These are phyloP conservation scores for Citrus hindsii DNA, from an alignment of 345 rosid species.

Conservation along the genomic window DNA sequence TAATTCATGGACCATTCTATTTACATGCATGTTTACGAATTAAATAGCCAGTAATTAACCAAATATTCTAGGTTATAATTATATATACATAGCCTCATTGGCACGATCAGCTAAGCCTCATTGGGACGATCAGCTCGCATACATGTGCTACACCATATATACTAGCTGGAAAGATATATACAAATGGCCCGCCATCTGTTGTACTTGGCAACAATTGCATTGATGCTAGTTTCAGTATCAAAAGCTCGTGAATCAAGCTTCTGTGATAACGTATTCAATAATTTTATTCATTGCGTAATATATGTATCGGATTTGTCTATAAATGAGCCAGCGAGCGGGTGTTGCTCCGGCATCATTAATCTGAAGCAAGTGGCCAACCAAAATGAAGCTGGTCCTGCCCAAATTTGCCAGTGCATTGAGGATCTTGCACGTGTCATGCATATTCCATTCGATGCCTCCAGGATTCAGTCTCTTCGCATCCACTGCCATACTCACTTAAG, in stretches of 20 bases:
- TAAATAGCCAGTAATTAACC: neutral
- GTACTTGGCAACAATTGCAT: neutral
- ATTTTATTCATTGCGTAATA: neutral
- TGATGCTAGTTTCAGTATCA: neutral
- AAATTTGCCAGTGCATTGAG: constrained; percentile 32
- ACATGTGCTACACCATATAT: neutral
- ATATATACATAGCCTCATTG: neutral
- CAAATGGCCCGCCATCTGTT: neutral
- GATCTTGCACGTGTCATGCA: constrained; percentile 20
- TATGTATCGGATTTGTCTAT: neutral
- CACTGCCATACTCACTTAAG: constrained; percentile 20
- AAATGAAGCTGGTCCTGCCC: neutral
- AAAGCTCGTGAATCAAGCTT: neutral
- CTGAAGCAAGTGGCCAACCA: constrained; percentile 15
- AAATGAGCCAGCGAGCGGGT: neutral
- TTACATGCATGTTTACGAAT: neutral
- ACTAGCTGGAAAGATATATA: no score
- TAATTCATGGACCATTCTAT: constrained; percentile 2
- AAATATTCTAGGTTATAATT: neutral
- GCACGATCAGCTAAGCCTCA: neutral
- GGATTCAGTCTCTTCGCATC: constrained; percentile 3
- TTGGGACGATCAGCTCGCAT: no score
- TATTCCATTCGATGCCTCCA: constrained; percentile 6
- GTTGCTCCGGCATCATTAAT: constrained; percentile 12
- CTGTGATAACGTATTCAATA: neutral